phyloP scores from a whole-genome alignment of 2,329 filamentous ascomycete genomes.

The Curvularia spicifera region DNA sequence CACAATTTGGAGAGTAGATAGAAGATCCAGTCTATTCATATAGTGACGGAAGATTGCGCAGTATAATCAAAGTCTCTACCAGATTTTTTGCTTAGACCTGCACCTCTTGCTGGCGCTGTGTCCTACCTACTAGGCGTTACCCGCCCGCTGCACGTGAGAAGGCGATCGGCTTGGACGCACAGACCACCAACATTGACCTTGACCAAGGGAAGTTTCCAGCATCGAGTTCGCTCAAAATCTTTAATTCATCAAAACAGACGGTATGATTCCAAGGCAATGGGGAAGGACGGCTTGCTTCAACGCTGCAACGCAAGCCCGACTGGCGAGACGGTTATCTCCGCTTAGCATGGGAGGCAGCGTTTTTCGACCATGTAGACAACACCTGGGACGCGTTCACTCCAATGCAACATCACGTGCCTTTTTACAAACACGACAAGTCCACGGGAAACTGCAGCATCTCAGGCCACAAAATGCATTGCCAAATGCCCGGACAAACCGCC shows the following conservation, averaged over 20 bases:
- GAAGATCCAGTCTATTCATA: background rate
- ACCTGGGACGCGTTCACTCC: conserved; percentile 17
- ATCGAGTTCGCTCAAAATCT: background rate
- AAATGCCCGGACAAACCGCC: background rate
- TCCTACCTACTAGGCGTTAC: conserved; percentile 6
- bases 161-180: conserved; percentile 13
- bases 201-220: conserved; percentile 11
- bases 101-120: background rate
- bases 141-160: conserved; percentile 10
- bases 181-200: conserved; percentile 6
- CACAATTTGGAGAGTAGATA: background rate
- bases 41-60: background rate
- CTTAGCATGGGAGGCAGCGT: conserved; percentile 14
- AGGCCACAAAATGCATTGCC: background rate
- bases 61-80: background rate
- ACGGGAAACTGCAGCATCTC: background rate
- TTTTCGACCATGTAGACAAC: conserved; percentile 20
- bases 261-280: conserved; percentile 23
- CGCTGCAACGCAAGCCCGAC: conserved; percentile 5
- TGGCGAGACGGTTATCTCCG: conserved; percentile 8
- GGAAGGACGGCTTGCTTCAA: conserved; percentile 10
- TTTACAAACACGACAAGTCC: conserved; percentile 6
- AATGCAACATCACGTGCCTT: conserved; percentile 28
- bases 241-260: background rate
- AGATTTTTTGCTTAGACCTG: background rate